Evolutionary conservation across 768 basidiomycete genomes (phyloP), one percentile per base, ranked within the genome.

Genomic region (Lactifluus subvellereus): DNA sequence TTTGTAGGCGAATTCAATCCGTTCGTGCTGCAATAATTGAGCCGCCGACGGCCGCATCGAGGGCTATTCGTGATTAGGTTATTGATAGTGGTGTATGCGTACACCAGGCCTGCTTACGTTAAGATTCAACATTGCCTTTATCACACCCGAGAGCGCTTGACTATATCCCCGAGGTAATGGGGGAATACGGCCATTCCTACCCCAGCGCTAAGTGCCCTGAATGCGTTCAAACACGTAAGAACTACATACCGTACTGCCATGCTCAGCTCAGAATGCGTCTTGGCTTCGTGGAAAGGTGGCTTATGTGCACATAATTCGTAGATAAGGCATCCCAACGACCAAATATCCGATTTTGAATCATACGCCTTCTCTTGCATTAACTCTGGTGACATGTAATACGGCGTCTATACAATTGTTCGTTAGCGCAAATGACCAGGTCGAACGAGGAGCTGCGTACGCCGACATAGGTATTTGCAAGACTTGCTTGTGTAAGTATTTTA

Each of bases 341-440:
- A 99, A 53, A 99, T 98, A 71, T 99, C 97, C 0, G 91, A 94
- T 76, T 98, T 99, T 7, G 92, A 89, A 76, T 98, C 97, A 75
- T 99, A 99, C 3, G 92, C 85, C 72, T 92, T 94, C 72, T 98
- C 96, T 77, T 91, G 92, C 84, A 98, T 93, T 38, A 98, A 82
- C 74, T 99, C 96, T 0, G 97, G 97, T 1, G 94, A 97, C 97
- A 99, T 98, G 77, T 99, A 98, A 72, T 98, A 95, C 3, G 97
- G 97, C 3, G 97, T 99, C 94, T 98, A 69, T n/a, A 45, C 14
- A 5, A n/a, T 16, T 20, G 22, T 27, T 40, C n/a, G 27, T 10
- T 42, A 38, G 53, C 10, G 53, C 20, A 38, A 38, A 32, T 2
- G 6, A 27, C 32, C 30, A 42, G 11, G 22, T 14, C 30, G 30